Evolutionary conservation across 139 green algal species (phyloP).

Genomic region (Coelastrella sp.): DNA sequence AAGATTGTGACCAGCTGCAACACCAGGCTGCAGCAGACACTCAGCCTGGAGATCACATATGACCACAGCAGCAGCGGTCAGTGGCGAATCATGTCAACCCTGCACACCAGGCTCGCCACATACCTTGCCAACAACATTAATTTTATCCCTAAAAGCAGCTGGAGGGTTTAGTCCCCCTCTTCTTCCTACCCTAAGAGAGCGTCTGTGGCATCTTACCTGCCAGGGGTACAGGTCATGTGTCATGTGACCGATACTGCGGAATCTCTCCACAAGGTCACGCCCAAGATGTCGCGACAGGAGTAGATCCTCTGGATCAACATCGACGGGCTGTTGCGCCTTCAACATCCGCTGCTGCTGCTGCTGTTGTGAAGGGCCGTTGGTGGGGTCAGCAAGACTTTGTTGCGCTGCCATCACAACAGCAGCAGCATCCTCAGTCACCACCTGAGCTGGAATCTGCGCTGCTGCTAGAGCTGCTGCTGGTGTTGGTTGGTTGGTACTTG

Average conservation of each 20-base stretch:
- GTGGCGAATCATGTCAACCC: not conserved
- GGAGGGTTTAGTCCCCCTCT: too few species aligned
- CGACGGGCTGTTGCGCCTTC: not conserved
- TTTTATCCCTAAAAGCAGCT: too few species aligned
- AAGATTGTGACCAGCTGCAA: conserved; percentile 80
- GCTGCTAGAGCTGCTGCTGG: not conserved
- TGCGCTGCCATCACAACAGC: too few species aligned
- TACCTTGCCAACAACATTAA: too few species aligned
- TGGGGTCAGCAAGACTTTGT: too few species aligned
- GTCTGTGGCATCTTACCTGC: conserved; percentile 61
- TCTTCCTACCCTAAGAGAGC: not conserved
- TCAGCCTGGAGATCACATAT: conserved; percentile 73
- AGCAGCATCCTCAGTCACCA: not conserved
- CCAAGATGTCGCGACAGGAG: not conserved
- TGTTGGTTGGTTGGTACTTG: too few species aligned
- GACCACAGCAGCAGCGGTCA: too few species aligned
- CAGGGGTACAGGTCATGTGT: conserved; percentile 78
- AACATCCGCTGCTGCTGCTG: not conserved
- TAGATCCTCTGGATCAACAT: not conserved
- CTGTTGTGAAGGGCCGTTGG: too few species aligned
- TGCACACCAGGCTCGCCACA: too few species aligned
- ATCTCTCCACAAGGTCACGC: conserved; percentile 47
- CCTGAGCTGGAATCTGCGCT: not conserved
- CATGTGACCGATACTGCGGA: conserved; percentile 61
- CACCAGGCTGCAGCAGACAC: conserved; percentile 65